Percentiles rank a stretch among this genome's conserved stretches.
phyloP scores from a whole-genome alignment of 1,284 basidiomycete species.

The Grifola frondosa region DNA sequence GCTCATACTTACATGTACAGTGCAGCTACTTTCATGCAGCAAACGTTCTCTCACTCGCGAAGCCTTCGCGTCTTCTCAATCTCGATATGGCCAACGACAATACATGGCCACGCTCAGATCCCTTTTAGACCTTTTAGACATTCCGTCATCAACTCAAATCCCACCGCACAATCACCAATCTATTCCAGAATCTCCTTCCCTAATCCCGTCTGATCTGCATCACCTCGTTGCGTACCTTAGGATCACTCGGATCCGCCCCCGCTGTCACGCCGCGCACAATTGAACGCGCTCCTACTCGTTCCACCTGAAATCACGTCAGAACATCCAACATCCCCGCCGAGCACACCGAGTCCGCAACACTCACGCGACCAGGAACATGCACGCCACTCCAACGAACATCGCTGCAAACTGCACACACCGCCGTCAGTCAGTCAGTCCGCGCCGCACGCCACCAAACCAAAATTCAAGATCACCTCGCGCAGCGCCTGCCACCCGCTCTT shows the following conservation, averaged over 20 bases:
- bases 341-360: conserved; percentile 34
- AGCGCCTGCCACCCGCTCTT: conserved; percentile 82
- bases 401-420: conserved; percentile 73
- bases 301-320: conserved; percentile 53
- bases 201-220: too few species aligned
- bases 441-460: not conserved
- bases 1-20: too few species aligned
- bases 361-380: conserved; percentile 88
- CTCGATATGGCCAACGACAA: conserved; percentile 2
- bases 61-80: conserved; percentile 15
- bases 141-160: too few species aligned
- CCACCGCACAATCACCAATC: too few species aligned
- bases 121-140: not conserved
- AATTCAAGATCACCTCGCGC: conserved; percentile 62
- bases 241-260: too few species aligned
- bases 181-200: too few species aligned
- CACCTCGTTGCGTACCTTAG: too few species aligned
- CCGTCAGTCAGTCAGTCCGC: conserved; percentile 9
- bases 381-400: conserved; percentile 84
- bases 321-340: conserved; percentile 14
- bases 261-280: too few species aligned
- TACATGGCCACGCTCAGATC: too few species aligned
- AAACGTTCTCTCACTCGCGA: conserved; percentile 7
- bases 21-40: conserved; percentile 3
- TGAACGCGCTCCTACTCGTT: conserved; percentile 76